Evolutionary conservation across 202 grass and related monocot genomes (phyloP), one percentile per base, ranked within the genome.

Genomic region (Setaria italica): DNA sequence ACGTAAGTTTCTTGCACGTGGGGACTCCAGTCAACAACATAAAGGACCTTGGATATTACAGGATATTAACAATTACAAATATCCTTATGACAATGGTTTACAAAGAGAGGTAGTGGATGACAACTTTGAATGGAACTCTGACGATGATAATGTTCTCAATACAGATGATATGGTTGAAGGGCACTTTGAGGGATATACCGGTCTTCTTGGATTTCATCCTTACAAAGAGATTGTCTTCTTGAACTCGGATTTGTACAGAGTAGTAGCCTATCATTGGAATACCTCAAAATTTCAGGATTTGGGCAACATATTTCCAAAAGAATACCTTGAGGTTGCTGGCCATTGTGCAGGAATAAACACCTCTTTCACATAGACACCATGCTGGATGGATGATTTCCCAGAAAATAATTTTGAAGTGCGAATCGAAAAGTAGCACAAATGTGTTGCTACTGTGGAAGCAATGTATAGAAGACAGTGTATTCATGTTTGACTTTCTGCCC

Each of bases 241-340:
- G 48, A 2, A 55, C 15, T 1, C 16, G 9, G 5, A 2, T 9
- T 0, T 20, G 13, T 9, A 0, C 0, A 78, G 51, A 48, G 83
- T 39, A 21, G 17, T 78, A 2, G 83, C 74, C 1, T 70, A 78
- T 78, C 11, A 78, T 12, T 85, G 83, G 74, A 78, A 70, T 14
- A 70, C 11, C 4, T 85, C 83, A 1, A 70, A 48, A 3, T 78
- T 78, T 48, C 74, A 85, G 12, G 51, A 70, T 30, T 59, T 85
- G 74, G 74, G 74, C 51, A 50, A 15, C 54, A 78, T 78, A 39
- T 58, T 7, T 11, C 64, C 64, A 12, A 1, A 11, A 48, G 16
- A 55, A 0, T 76, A 55, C 46, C 0, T 0, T 49, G 29, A 17
- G 5, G 25, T 12, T 9, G 32, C 58, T 20, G 9, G 4, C 32